Conservation (phyloP, 2,329 filamentous ascomycete genomes). For the Bipolaris sorokiniana region DNA sequence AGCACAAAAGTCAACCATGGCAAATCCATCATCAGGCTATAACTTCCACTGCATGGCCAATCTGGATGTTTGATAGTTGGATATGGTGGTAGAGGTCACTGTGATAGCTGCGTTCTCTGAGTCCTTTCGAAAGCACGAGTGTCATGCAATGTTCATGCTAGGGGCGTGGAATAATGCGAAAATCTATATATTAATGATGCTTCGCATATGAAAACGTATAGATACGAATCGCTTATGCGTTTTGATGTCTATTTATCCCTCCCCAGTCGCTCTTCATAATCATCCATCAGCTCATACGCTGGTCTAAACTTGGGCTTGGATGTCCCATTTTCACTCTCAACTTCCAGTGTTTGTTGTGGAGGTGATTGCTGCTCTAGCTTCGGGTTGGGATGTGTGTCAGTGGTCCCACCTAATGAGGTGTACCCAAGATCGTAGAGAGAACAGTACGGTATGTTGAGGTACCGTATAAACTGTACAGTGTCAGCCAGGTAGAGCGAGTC, state of each 20-base stretch:
- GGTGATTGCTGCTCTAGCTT: constrained; percentile 50
- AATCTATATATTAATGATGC: not conserved
- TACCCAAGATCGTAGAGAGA: constrained; percentile 86
- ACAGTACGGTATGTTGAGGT: constrained; percentile 83
- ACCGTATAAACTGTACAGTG: constrained; percentile 71
- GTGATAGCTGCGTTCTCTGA: not conserved
- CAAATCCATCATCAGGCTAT: not conserved
- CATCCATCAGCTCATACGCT: constrained; percentile 50
- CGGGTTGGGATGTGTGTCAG: constrained; percentile 90
- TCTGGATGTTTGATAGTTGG: not conserved
- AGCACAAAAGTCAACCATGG: not conserved
- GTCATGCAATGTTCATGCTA: not conserved
- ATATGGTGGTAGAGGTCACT: not conserved
- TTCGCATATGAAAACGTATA: not conserved
- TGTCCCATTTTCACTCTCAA: constrained; percentile 19
- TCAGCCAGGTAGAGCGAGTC: not conserved
- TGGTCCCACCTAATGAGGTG: constrained; percentile 87
- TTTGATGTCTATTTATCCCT: constrained; percentile 41
- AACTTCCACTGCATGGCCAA: not conserved
- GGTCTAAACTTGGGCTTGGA: constrained; percentile 43
- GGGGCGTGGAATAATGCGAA: not conserved
- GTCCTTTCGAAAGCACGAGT: not conserved
- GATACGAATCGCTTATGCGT: not conserved
- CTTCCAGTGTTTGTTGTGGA: constrained; percentile 23
- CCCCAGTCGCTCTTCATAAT: constrained; percentile 50